Base-by-base conservation (phyloP, 225 moss, liverwort and hornwort genomes). In the Marchantia paleacea region DNA sequence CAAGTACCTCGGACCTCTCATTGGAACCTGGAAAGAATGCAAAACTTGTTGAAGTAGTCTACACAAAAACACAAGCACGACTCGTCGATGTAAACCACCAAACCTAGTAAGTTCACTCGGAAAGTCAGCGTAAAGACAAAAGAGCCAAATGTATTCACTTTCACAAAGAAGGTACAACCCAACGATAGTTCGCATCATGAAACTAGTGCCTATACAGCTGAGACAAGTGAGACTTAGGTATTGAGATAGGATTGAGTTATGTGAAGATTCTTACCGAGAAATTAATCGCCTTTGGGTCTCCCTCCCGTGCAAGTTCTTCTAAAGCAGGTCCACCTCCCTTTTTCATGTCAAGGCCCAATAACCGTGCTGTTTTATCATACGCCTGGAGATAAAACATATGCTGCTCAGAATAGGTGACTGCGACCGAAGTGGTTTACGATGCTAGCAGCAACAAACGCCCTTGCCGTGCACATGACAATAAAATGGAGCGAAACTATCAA, bases 321-420 rank as follows among this genome's bases (percentile, higher is more conserved):
- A 99, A 90, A 60, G 99, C 99, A 73, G 99, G 92, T 0, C 99
- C 99, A 54, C 99, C 99, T 80, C 99, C 99, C 57, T 86, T 88
- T 84, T 85, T 95, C 85, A 99, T 72, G 79, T 99, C 92, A 64
- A 99, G 86, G 75, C 99, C 99, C 82, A 99, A 91, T 76, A 92
- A 81, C 75, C 99, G 90, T 53, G 95, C 99, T 55, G 91, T 94
- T 86, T 99, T 99, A 80, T 99, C 99, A 87, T 91, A 99, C 73
- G 99, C 99, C 99, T 97, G 78, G 58, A 78, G 7, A 49, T 55
- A 28, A 16, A 70, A 68, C 16, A 52, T 68, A 19, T 25, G 12
- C 15, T 68, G 0, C 31, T 68, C 68, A 68, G 31, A 29, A 29
- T 30, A 29, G 26, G 31, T 25, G 1, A 0, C 12, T 25, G 3